A percentile compares a stretch with the other conserved stretches of the same genome.
Conservation (phyloP, 495 filamentous ascomycete genomes). For the Talaromyces wortmannii region DNA sequence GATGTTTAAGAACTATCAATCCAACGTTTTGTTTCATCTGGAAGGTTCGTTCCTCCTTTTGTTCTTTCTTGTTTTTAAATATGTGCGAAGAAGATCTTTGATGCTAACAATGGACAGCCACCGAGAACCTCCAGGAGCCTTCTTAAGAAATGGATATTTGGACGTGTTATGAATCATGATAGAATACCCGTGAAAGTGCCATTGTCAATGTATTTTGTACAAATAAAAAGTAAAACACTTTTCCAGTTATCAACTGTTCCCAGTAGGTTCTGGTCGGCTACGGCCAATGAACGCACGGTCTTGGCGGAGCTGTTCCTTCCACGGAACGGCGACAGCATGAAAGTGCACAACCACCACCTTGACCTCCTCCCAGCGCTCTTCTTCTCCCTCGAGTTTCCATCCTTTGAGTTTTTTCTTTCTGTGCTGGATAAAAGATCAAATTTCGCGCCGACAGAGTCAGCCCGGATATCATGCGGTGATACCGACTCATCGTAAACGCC, state of each 20-base stretch:
- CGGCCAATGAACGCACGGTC: background rate
- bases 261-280: background rate
- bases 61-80: background rate
- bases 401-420: background rate
- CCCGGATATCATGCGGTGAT: slow-evolving; percentile 18
- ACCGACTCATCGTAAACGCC: background rate
- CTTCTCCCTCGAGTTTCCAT: background rate
- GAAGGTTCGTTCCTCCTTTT: slow-evolving; percentile 57
- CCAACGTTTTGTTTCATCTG: slow-evolving; percentile 93
- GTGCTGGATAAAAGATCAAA: background rate
- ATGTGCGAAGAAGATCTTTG: background rate
- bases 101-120: slow-evolving; percentile 45
- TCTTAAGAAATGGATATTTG: slow-evolving; percentile 29
- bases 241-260: too few species aligned
- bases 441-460: background rate
- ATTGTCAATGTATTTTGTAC: background rate
- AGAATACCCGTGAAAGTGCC: background rate
- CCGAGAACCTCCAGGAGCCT: slow-evolving; percentile 78
- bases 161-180: background rate
- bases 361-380: background rate
- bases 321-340: background rate
- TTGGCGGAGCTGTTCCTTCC: background rate
- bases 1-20: slow-evolving; percentile 99
- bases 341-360: background rate
- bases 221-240: background rate